phyloP scores from a whole-genome alignment of 768 basidiomycete genomes.

The Mycena kentingensis region DNA sequence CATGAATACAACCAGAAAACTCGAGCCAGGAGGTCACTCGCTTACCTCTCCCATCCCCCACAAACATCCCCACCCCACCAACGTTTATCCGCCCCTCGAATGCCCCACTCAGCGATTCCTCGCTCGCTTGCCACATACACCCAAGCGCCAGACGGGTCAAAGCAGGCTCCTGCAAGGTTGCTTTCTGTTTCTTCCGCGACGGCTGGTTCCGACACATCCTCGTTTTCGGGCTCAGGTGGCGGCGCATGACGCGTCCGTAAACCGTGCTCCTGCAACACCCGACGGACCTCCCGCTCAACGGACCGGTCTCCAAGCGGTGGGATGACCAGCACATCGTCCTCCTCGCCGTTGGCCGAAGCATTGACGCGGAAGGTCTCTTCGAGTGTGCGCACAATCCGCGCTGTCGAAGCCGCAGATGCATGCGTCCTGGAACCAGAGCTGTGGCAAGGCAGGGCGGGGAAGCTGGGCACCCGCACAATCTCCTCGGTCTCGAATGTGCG shows the following conservation, averaged over 20 bases:
- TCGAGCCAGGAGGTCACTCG: too few species aligned
- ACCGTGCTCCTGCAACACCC: conserved; percentile 53
- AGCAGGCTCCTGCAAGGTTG: conserved; percentile 72
- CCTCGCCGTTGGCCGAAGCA: conserved; percentile 32
- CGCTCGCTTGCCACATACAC: conserved; percentile 68
- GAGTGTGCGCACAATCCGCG: conserved; percentile 46
- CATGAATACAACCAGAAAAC: too few species aligned
- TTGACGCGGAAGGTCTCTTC: conserved; percentile 61
- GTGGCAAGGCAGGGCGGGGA: conserved; percentile 20
- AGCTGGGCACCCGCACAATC: conserved; percentile 58
- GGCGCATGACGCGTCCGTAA: conserved; percentile 36
- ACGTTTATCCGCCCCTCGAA: conserved; percentile 69
- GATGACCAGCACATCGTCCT: conserved; percentile 56
- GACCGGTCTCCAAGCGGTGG: conserved; percentile 56
- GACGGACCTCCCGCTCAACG: conserved; percentile 60
- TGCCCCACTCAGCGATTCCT: conserved; percentile 76
- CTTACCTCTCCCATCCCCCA: conserved; percentile 41
- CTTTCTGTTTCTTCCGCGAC: conserved; percentile 39
- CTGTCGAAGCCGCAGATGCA: conserved; percentile 11
- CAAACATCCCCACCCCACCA: conserved; percentile 74
- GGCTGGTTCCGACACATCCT: conserved; percentile 21
- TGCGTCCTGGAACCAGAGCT: conserved; percentile 4
- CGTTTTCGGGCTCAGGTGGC: conserved; percentile 30
- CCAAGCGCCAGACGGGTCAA: conserved; percentile 68
- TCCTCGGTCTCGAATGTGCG: conserved; percentile 82